Evolutionary conservation across 805 yeast genomes (phyloP).

Genomic region (Myxozyma geophila): DNA sequence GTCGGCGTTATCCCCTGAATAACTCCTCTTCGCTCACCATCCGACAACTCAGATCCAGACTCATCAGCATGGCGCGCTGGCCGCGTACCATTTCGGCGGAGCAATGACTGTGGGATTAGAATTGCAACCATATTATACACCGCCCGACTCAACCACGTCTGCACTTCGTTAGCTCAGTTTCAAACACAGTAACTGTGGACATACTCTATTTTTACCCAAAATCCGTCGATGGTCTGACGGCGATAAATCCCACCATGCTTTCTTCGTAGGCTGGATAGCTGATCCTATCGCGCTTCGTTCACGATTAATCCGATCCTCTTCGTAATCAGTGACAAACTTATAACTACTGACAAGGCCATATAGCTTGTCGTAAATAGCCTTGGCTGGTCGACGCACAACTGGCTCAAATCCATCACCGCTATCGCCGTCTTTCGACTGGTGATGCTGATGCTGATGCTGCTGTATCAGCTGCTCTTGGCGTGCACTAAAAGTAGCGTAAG

Average conservation of each 20-base stretch:
- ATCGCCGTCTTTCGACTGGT: not conserved
- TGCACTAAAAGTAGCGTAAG: conserved; percentile 26
- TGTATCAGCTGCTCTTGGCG: conserved; percentile 27
- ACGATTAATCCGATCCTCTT: conserved; percentile 27
- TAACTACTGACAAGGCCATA: conserved; percentile 30
- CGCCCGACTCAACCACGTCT: conserved; percentile 28
- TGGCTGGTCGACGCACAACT: conserved; percentile 26
- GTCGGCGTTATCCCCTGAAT: not conserved
- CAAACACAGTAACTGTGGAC: not conserved
- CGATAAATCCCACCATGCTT: conserved; percentile 36
- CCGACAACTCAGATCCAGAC: conserved; percentile 19
- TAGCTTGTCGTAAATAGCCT: conserved; percentile 33
- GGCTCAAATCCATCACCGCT: conserved; percentile 17
- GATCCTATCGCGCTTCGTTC: conserved; percentile 25
- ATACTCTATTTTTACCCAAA: conserved; percentile 31
- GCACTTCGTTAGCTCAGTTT: not conserved
- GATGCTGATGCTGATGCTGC: conserved; percentile 19
- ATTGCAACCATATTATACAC: conserved; percentile 28
- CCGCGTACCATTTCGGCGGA: conserved; percentile 30
- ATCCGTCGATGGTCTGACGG: conserved; percentile 32
- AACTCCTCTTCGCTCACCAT: conserved; percentile 4
- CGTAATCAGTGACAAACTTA: conserved; percentile 36
- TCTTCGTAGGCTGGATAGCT: conserved; percentile 15
- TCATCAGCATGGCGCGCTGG: conserved; percentile 24
- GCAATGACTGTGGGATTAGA: conserved; percentile 27